These are phyloP conservation scores for Leucocoprinus birnbaumii DNA, from an alignment of 768 basidiomycete genomes.

Conservation along the genomic window DNA sequence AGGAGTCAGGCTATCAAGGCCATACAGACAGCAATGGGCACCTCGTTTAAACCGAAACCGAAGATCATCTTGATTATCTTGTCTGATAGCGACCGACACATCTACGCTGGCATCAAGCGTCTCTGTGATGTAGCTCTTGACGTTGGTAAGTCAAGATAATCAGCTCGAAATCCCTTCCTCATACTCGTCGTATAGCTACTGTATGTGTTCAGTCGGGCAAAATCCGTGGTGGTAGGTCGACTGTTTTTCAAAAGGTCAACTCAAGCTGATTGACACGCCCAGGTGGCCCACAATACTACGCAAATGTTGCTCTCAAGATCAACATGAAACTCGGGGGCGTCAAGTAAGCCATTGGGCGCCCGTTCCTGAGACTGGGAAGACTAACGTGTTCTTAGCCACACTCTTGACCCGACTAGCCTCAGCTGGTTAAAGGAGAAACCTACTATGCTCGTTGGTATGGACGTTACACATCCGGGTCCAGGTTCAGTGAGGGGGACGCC, in stretches of 20 bases:
- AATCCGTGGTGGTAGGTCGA: constrained; percentile 42
- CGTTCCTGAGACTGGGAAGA: constrained; percentile 1
- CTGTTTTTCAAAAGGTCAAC: constrained; percentile 10
- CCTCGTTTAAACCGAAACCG: constrained; percentile 41
- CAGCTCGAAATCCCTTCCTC: neutral
- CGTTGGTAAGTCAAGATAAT: constrained; percentile 32
- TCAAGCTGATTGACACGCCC: constrained; percentile 21
- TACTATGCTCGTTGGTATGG: constrained; percentile 85
- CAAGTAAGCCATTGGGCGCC: constrained; percentile 43
- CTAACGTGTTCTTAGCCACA: constrained; percentile 29
- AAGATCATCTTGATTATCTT: constrained; percentile 64
- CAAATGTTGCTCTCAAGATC: constrained; percentile 79
- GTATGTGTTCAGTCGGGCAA: constrained; percentile 75
- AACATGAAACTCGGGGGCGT: constrained; percentile 83
- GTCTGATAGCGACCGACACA: constrained; percentile 65
- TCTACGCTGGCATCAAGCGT: constrained; percentile 77
- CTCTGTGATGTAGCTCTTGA: constrained; percentile 67
- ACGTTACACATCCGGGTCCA: constrained; percentile 78
- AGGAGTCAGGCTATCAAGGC: constrained; percentile 44
- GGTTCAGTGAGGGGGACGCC: constrained; percentile 74
- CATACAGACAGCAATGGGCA: constrained; percentile 39
- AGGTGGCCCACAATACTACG: constrained; percentile 70
- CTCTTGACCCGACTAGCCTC: constrained; percentile 48
- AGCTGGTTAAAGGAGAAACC: constrained; percentile 53
- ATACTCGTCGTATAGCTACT: constrained; percentile 37